Percentiles rank a stretch among this genome's conserved stretches.
Evolutionary conservation across 345 rosid species (phyloP).

Genomic region (Lumnitzera littorea): DNA sequence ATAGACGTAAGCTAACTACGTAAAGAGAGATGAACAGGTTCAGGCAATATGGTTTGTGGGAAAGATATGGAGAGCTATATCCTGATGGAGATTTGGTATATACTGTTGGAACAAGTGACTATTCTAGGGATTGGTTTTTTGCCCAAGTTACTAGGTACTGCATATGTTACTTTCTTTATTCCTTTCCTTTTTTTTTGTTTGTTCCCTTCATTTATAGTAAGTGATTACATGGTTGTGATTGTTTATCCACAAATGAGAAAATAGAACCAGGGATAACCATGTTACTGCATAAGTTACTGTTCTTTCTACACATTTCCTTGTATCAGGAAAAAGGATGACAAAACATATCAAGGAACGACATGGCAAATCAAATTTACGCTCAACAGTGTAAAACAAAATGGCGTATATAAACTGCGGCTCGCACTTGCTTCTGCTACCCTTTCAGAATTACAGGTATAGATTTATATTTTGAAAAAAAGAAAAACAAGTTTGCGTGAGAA

Average conservation of each 20-base stretch:
- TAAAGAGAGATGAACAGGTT: constrained; percentile 30
- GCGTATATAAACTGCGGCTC: constrained; percentile 43
- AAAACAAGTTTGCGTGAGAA: background rate
- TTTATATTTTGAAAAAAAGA: background rate
- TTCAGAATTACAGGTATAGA: constrained; percentile 59
- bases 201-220: too few relatives aligned
- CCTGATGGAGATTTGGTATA: constrained; percentile 62
- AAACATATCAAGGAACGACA: constrained; percentile 46
- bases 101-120: constrained; percentile 57
- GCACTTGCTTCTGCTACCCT: constrained; percentile 73
- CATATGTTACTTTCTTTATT: background rate
- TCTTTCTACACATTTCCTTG: background rate
- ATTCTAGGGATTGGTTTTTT: constrained; percentile 73
- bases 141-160: constrained; percentile 64
- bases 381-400: constrained; percentile 22
- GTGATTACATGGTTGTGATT: too few relatives aligned
- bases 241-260: too few relatives aligned
- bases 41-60: constrained; percentile 87
- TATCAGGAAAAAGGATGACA: constrained; percentile 36
- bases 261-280: background rate
- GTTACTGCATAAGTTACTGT: background rate
- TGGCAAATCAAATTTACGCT: constrained; percentile 72
- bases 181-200: too few relatives aligned
- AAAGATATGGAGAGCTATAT: constrained; percentile 66
- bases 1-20: background rate